Evolutionary conservation across 441 rosid genomes (phyloP).

Genomic region (Aleurites moluccanus): DNA sequence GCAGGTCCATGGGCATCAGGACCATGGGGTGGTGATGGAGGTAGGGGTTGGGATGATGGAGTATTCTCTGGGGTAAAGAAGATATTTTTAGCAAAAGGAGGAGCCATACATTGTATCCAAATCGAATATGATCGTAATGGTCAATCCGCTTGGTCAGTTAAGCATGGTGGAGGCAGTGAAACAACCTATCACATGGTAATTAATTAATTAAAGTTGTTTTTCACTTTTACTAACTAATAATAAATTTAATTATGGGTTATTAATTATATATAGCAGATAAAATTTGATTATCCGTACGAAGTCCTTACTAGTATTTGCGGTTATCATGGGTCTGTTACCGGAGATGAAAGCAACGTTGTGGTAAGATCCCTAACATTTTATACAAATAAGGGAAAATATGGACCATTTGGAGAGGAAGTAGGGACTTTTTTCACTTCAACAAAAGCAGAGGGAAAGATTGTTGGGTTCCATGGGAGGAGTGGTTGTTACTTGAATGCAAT

Average conservation of each 20-base stretch:
- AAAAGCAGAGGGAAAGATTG: slow-evolving; percentile 44
- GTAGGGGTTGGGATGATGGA: slow-evolving; percentile 73
- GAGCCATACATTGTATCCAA: slow-evolving; percentile 56
- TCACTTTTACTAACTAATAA: too few relatives aligned
- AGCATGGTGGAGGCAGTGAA: slow-evolving; percentile 80
- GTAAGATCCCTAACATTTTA: slow-evolving; percentile 62
- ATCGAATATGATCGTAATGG: slow-evolving; percentile 73
- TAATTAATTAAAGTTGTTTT: too few relatives aligned
- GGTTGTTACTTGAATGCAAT: slow-evolving; percentile 25
- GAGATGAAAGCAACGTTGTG: slow-evolving; percentile 40
- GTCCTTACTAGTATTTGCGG: slow-evolving; percentile 57
- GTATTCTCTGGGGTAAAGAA: slow-evolving; percentile 49
- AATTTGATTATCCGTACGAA: slow-evolving; percentile 71
- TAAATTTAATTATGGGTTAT: background rate
- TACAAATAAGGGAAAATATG: slow-evolving; percentile 62
- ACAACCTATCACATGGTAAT: slow-evolving; percentile 49
- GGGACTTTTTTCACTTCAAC: slow-evolving; percentile 59
- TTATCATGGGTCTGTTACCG: slow-evolving; percentile 61
- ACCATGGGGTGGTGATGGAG: slow-evolving; percentile 85
- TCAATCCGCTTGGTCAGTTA: slow-evolving; percentile 62
- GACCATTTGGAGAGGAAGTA: slow-evolving; percentile 72
- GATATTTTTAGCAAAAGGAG: slow-evolving; percentile 61
- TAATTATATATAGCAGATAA: slow-evolving; percentile 39
- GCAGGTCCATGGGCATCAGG: slow-evolving; percentile 62
- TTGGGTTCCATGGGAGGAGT: slow-evolving; percentile 35